These are phyloP conservation scores for Cladosporium austrohemisphaericum DNA, from an alignment of 2,329 filamentous ascomycete genomes.

Conservation along the genomic window DNA sequence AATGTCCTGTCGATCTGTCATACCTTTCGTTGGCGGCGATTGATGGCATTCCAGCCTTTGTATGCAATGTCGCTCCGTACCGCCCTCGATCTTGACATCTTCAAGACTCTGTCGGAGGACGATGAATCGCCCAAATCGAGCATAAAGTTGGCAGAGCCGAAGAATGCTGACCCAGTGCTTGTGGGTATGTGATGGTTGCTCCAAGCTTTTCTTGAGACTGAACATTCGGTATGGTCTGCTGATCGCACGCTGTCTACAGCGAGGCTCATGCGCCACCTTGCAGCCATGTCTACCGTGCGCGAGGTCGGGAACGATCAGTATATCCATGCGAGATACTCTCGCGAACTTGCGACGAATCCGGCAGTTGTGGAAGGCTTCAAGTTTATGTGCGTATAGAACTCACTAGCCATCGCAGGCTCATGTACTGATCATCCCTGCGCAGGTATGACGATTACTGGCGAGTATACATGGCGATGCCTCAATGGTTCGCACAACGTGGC, in stretches of 20 bases:
- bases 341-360: neutral
- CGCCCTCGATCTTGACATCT: neutral
- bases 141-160: neutral
- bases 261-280: neutral
- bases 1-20: too few species aligned
- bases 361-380: neutral
- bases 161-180: conserved; percentile 1
- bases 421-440: neutral
- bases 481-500: neutral
- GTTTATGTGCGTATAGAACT: neutral
- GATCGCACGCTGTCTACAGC: neutral
- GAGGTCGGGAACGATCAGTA: neutral
- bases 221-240: too few species aligned
- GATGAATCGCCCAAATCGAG: neutral
- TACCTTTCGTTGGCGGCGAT: neutral
- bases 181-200: conserved; percentile 1
- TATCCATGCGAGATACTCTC: neutral
- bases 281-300: conserved; percentile 1
- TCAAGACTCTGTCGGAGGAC: neutral
- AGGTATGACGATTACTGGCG: neutral
- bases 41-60: too few species aligned
- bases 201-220: too few species aligned
- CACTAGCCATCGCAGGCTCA: too few species aligned
- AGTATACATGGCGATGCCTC: neutral
- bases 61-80: neutral